Conservation (phyloP, 2,329 filamentous ascomycete genomes). For the Monosporascus sp. region DNA sequence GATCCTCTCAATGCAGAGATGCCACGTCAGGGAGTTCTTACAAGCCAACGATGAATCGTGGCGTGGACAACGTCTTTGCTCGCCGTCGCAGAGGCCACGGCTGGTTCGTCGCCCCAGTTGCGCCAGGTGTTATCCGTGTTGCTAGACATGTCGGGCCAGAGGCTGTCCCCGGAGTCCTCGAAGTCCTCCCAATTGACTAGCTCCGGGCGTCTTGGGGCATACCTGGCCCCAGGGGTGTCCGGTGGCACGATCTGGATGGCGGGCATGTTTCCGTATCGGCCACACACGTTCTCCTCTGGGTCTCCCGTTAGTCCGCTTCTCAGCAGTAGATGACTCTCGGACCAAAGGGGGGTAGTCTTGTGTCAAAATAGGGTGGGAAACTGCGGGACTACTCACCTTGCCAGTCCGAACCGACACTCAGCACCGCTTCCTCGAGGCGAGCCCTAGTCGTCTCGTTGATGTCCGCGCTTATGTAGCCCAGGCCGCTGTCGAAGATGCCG, state of each 20-base stretch:
- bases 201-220: not conserved
- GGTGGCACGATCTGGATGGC: not conserved
- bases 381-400: not conserved
- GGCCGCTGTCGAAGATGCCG: not conserved
- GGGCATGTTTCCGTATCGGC: not conserved
- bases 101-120: no score
- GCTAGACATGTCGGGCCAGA: not conserved
- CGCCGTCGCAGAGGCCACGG: no score
- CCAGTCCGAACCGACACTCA: not conserved
- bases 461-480: not conserved
- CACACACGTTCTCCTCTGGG: not conserved
- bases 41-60: no score
- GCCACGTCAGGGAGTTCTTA: no score
- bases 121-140: no score
- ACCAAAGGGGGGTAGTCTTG: not conserved
- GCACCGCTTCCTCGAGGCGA: not conserved
- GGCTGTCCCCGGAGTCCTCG: not conserved
- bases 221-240: not conserved
- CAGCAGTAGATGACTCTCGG: not conserved
- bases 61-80: not conserved
- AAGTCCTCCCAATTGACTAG: not conserved
- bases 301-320: not conserved
- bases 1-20: no score
- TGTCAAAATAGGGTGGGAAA: not conserved
- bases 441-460: not conserved